phyloP scores from a whole-genome alignment of 2,329 filamentous ascomycete species.

The Bipolaris gigantea region DNA sequence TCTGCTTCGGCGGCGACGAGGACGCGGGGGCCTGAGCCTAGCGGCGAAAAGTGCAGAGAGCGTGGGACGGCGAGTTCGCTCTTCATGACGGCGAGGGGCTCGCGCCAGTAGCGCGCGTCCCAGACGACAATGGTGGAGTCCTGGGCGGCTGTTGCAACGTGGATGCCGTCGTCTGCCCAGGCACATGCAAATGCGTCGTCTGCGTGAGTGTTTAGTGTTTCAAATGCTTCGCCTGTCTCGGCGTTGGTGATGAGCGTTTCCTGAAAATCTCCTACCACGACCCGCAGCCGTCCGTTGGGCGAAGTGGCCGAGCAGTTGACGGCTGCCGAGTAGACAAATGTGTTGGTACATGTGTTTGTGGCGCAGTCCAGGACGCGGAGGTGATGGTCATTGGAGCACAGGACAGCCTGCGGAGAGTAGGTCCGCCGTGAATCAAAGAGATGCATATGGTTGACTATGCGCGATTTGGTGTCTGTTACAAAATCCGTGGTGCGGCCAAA shows the following conservation, averaged over 20 bases:
- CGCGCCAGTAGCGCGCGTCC: constrained; percentile 71
- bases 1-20: constrained; percentile 76
- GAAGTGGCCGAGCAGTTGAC: constrained; percentile 75
- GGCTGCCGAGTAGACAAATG: constrained; percentile 60
- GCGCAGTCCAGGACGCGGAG: constrained; percentile 58
- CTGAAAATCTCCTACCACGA: constrained; percentile 70
- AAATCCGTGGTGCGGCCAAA: constrained; percentile 54
- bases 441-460: constrained; percentile 63
- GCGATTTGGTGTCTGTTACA: constrained; percentile 53
- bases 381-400: constrained; percentile 61
- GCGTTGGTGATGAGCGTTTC: constrained; percentile 70
- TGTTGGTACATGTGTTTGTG: constrained; percentile 61
- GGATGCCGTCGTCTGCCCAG: constrained; percentile 77
- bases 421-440: constrained; percentile 53
- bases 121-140: constrained; percentile 74
- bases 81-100: constrained; percentile 58
- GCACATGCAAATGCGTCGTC: constrained; percentile 77
- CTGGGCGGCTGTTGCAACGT: constrained; percentile 75
- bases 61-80: constrained; percentile 70
- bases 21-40: constrained; percentile 66
- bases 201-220: constrained; percentile 64
- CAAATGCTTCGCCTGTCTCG: constrained; percentile 62
- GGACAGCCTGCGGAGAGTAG: constrained; percentile 54
- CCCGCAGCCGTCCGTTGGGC: constrained; percentile 70
- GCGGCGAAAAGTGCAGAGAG: constrained; percentile 70